Base-by-base conservation (phyloP, 805 yeast genomes). In the Saturnispora halmiae region DNA sequence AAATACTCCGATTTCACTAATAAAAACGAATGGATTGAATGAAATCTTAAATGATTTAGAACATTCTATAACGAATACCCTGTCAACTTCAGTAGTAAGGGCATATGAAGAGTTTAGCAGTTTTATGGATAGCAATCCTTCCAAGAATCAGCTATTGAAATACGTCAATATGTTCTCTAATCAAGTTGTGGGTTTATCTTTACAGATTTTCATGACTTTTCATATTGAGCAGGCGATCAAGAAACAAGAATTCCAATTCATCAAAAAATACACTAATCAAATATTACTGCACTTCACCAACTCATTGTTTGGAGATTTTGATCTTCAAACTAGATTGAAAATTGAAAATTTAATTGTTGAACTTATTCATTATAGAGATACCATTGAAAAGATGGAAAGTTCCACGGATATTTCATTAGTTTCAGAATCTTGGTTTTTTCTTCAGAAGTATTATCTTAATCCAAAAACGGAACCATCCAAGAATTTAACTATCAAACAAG, bases 1-100 rank as follows among this genome's bases (percentile, higher is more conserved):
- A 2, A 29, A 30, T 0, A 51, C 55, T 2, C 68, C 75, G 0
- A 65, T 86, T 0, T 61, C 72, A 0, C 46, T 75, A 3, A 51
- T 56, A 0, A 61, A 68, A 10, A 54, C 54, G 31, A 61, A 70
- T 1, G 56, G 69, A 13, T 63, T 80, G 24, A 64, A 75, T 32
- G 81, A 76, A 18, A 80, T 94, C 86, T 58, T 88, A 39, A 48
- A 56, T 2, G 64, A 59, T 13, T 58, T 88, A 3, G 95, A 86
- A 40, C 38, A 45, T 0, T 74, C 71, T 41, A 59, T 79, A 14
- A 73, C 67, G 40, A 24, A 50, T 0, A 63, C 90, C 0, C 48
- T 87, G 4, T 63, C 78, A 0, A 33, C 0, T 40, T 53, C 30
- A 52, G 68, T 15, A 45, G 32, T 19, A 41, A 51, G 2, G 59